Base-by-base conservation (phyloP, 2,329 filamentous ascomycete genomes). In the Venturia asperata region DNA sequence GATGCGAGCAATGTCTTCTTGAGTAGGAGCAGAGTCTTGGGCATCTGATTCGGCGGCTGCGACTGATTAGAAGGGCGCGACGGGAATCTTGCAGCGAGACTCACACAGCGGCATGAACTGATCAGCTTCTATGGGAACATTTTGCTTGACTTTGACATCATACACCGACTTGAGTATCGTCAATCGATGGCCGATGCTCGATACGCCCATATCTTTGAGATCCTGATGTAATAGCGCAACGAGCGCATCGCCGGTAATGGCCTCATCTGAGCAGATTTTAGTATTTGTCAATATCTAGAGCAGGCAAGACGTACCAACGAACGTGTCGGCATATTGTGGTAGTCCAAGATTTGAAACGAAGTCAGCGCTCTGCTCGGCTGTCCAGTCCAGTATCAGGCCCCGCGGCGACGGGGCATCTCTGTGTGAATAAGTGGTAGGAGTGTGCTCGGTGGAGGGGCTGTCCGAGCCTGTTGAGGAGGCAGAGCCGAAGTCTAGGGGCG, bases 101-200 rank as follows among this genome's bases (percentile, higher is more conserved):
- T 71, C 87, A 96, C 92, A 94, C 62, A 94, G 81, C 45, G 94
- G 94, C 63, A 97, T 84, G 75, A 97, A 99, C 76, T 97, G 91
- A 72, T 97, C 93, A 67, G 88, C 87, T 73, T 97, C 93, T 71
- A 97, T 85, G 19, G 91, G 89, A 67, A 97, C 85, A 71, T 96
- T 92, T 73, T 97, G 92, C 69, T 91, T 91, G 75, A 93, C 88
- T 79, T 99, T 99, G 73, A 94, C 88, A 73, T 97, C 92, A 78
- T 97, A 97, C 64, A 97, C 92, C 71, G 87, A 92, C 79, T 97
- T 97, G 66, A 99, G 83, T 66, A 99, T 95, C 27, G 92, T 96
- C 71, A 99, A 82, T 67, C 94, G 88, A 78, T 99, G 94, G 49
- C 94, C 94, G 61, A 97, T 91, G 77, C 93, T 97, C 68, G 82